phyloP scores from a whole-genome alignment of 495 filamentous ascomycete species.

The Chaetomium fimeti region DNA sequence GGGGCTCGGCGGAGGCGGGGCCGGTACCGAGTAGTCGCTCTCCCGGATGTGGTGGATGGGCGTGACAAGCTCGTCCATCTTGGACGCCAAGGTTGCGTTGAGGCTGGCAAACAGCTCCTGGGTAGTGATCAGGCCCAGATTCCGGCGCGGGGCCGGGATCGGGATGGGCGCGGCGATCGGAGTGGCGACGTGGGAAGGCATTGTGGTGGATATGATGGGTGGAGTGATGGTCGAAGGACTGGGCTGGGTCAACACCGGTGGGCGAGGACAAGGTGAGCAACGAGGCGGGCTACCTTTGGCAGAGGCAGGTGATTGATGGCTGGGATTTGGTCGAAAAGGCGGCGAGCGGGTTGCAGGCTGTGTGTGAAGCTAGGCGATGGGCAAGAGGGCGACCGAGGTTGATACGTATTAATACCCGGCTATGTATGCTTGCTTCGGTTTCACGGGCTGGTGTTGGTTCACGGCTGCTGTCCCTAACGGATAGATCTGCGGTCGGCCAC shows the following conservation, averaged over 20 bases:
- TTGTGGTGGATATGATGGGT: slow-evolving; percentile 31
- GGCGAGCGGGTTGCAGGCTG: slow-evolving; percentile 14
- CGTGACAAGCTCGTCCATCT: slow-evolving; percentile 37
- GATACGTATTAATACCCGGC: slow-evolving; percentile 29
- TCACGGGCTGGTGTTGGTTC: slow-evolving; percentile 13
- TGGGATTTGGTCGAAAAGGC: slow-evolving; percentile 15
- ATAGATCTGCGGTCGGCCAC: slow-evolving; percentile 16
- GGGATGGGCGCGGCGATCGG: slow-evolving; percentile 48
- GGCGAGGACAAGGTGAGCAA: not conserved
- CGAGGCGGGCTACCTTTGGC: not conserved
- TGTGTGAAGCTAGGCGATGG: slow-evolving; percentile 16
- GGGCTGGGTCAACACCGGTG: slow-evolving; percentile 8
- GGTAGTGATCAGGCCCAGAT: slow-evolving; percentile 38
- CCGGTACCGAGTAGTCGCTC: slow-evolving; percentile 51
- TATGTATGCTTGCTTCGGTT: slow-evolving; percentile 11
- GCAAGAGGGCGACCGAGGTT: slow-evolving; percentile 20
- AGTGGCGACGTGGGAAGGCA: slow-evolving; percentile 35
- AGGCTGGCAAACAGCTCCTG: slow-evolving; percentile 50
- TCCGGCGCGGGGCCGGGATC: slow-evolving; percentile 42
- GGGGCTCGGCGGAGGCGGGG: slow-evolving; percentile 51
- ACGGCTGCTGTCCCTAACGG: slow-evolving; percentile 9
- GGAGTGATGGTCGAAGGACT: not conserved
- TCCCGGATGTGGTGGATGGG: slow-evolving; percentile 49
- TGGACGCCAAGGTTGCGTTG: slow-evolving; percentile 45
- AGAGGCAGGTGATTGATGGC: not conserved